Percentiles rank a stretch among this genome's conserved stretches.
Evolutionary conservation across 176 grass and related monocot species (phyloP).

Genomic region (Carex scoparia): DNA sequence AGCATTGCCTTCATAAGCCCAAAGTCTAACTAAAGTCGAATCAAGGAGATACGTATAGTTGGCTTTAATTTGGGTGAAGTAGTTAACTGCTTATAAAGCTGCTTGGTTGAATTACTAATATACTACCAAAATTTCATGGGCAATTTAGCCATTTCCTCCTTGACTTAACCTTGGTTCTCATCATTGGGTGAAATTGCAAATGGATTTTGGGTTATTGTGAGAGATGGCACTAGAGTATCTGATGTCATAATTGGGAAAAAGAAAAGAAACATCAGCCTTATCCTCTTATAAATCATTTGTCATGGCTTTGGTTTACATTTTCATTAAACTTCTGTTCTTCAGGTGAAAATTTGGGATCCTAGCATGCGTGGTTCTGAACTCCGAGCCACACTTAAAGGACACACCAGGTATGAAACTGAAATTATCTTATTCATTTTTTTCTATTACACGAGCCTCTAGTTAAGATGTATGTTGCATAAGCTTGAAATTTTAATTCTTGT

Average conservation of each 20-base stretch:
- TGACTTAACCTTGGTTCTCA: neutral
- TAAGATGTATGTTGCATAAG: neutral
- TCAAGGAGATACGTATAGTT: neutral
- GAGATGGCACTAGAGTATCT: neutral
- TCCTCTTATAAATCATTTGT: neutral
- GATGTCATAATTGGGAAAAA: neutral
- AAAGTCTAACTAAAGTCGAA: neutral
- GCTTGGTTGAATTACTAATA: neutral
- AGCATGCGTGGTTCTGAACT: conserved; percentile 98
- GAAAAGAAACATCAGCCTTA: neutral
- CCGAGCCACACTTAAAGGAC: conserved; percentile 91
- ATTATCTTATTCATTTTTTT: conserved; percentile 17
- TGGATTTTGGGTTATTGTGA: neutral
- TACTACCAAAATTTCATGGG: neutral
- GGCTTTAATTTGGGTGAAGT: neutral
- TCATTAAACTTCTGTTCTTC: neutral
- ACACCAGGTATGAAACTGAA: conserved; percentile 54
- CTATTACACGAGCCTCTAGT: neutral
- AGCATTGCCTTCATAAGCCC: neutral
- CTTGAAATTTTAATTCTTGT: conserved; percentile 34
- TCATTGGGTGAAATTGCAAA: neutral
- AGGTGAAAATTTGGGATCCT: conserved; percentile 99
- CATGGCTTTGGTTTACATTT: neutral
- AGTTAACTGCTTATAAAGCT: neutral
- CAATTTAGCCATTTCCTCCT: neutral